Conservation (phyloP, 2,329 filamentous ascomycete species). For the Colletotrichum destructivum region DNA sequence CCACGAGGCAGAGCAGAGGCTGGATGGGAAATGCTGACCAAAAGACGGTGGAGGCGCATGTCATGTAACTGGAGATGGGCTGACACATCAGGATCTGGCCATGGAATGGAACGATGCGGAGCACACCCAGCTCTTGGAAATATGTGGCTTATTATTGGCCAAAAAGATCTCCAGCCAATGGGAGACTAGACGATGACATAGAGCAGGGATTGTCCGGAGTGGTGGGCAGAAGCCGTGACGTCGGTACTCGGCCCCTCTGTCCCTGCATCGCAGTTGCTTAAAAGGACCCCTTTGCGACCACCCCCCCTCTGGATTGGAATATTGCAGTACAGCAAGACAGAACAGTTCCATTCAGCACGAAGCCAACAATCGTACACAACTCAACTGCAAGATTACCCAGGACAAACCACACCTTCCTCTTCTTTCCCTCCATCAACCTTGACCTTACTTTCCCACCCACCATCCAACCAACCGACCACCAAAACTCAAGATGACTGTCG, state of each 20-base stretch:
- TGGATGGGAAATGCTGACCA: constrained; percentile 2
- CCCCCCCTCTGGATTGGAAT: background rate
- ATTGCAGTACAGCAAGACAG: background rate
- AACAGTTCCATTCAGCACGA: background rate
- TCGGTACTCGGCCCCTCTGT: constrained; percentile 36
- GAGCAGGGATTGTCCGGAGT: constrained; percentile 13
- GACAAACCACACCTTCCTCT: background rate
- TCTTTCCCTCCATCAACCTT: background rate
- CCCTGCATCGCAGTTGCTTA: constrained; percentile 38
- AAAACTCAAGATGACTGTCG: constrained; percentile 51
- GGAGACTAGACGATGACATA: constrained; percentile 18
- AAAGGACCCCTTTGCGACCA: constrained; percentile 27
- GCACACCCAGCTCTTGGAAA: constrained; percentile 16
- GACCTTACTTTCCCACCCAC: constrained; percentile 1
- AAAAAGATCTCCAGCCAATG: constrained; percentile 33
- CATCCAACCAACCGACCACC: background rate
- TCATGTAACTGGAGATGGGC: constrained; percentile 34
- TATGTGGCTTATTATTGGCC: background rate
- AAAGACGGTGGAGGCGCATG: background rate
- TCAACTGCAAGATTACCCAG: background rate
- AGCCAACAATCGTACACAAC: background rate
- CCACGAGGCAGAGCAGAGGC: background rate
- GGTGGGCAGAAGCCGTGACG: constrained; percentile 36
- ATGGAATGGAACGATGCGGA: constrained; percentile 17
- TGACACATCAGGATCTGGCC: constrained; percentile 27